These are phyloP conservation scores for Penicillium coffeae DNA, from an alignment of 495 filamentous ascomycete species.

Conservation along the genomic window DNA sequence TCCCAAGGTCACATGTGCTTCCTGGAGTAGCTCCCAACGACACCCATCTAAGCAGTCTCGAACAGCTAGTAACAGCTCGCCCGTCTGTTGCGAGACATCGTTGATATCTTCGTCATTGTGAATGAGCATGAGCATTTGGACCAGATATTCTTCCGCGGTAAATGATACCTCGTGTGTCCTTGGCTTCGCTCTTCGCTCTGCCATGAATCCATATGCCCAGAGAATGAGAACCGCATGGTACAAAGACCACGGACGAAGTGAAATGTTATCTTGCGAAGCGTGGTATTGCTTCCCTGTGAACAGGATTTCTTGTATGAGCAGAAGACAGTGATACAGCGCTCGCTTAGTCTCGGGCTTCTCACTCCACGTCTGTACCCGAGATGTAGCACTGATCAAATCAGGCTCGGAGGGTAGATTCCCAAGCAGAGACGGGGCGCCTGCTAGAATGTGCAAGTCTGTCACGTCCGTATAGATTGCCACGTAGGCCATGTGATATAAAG, in stretches of 20 bases:
- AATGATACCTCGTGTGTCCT: not conserved
- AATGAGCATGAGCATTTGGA: not conserved
- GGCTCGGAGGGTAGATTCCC: not conserved
- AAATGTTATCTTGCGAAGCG: not conserved
- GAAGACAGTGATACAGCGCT: not conserved
- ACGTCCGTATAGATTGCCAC: slow-evolving; percentile 1
- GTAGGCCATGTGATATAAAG: not conserved
- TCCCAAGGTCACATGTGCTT: not conserved
- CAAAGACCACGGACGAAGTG: not conserved
- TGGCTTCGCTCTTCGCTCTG: not conserved
- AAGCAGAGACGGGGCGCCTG: not conserved
- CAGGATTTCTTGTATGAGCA: not conserved
- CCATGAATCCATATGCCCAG: slow-evolving; percentile 1
- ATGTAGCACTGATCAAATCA: not conserved
- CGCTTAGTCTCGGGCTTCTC: not conserved
- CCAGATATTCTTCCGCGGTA: not conserved
- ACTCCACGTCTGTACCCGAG: not conserved
- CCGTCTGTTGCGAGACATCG: not conserved
- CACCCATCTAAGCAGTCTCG: not conserved
- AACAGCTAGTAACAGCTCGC: not conserved
- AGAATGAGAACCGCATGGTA: not conserved
- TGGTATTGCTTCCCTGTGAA: not conserved
- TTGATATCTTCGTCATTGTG: not conserved
- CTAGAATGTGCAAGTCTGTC: not conserved
- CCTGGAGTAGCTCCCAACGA: not conserved